Base-by-base conservation (phyloP, 129 eudicot species). In the Tagetes erecta region DNA sequence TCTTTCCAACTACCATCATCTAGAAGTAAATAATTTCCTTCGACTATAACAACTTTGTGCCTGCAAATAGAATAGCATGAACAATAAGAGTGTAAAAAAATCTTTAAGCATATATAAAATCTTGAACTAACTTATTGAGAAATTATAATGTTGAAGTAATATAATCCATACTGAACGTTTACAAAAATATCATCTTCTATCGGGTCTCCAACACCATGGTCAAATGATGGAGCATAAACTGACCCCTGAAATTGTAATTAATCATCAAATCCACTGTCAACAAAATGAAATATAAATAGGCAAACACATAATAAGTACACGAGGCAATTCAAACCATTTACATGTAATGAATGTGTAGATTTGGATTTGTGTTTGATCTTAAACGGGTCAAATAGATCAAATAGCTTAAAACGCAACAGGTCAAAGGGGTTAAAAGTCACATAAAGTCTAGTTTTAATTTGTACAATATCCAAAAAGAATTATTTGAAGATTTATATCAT, bases 171-270 rank as follows among this genome's bases (percentile, higher is more conserved):
- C 98, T 88, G 88, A 75, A 86, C 84, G 81, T 85, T 86, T 45
- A 94, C 82, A 78, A 84, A 90, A 79, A 94, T 84, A 76, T 86
- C 97, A 78, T 94, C 98, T 90, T 94, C 93, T 65, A 88, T 68
- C 35, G 98, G 97, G 76, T 94, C 98, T 72, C 98, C 98, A 64
- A 90, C 92, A 64, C 97, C 96, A 83, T 94, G 98, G 83, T 90
- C 96, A 80, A 94, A 94, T 3, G 98, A 94, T 67, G 98, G 98
- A 73, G 79, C 97, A 85, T 85, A 94, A 56, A 90, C 97, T 9
- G 91, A 86, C 53, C 98, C 98, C 98, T 94, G 80, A 42, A 64
- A 47, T 13, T 52, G 70, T 47, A 80, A 68, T 45, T 57, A 35
- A 64, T 38, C 42, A 55, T 65, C 39, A 71, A 49, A 75, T 12